phyloP scores from a whole-genome alignment of 2,329 filamentous ascomycete species.

The Phyllosticta citriasiana region DNA sequence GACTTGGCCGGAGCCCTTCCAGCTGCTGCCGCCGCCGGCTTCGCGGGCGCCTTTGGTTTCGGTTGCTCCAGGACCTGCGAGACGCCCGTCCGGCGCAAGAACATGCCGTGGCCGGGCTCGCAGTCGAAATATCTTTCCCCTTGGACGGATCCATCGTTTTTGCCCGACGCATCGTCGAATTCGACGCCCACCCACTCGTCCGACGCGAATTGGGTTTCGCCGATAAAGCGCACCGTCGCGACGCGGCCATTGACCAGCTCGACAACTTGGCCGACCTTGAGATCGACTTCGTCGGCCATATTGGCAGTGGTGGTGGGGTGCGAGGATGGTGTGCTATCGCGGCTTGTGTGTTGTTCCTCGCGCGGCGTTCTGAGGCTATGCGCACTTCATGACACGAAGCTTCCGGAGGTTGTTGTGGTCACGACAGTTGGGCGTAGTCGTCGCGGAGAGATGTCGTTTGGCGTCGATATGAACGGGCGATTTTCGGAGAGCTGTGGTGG shows the following conservation, averaged over 20 bases:
- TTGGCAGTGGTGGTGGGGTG: background rate
- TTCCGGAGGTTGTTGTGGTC: background rate
- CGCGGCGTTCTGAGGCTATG: background rate
- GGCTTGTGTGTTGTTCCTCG: background rate
- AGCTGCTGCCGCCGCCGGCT: conserved; percentile 4
- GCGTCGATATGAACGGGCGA: background rate
- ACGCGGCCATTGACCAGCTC: conserved; percentile 68
- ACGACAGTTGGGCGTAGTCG: background rate
- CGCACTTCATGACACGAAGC: conserved; percentile 5
- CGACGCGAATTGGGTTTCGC: conserved; percentile 65
- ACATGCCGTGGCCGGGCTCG: conserved; percentile 63
- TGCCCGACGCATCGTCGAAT: conserved; percentile 69
- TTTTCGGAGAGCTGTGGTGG: background rate
- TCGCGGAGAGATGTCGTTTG: background rate
- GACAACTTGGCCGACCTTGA: conserved; percentile 56
- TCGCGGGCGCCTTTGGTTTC: conserved; percentile 23
- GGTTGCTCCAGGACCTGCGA: conserved; percentile 38
- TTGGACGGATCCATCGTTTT: conserved; percentile 89
- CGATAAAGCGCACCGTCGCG: conserved; percentile 71
- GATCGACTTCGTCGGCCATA: conserved; percentile 2
- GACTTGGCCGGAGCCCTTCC: conserved; percentile 1
- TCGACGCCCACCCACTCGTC: conserved; percentile 89
- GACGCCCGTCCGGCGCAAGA: conserved; percentile 65
- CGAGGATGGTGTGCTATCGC: background rate
- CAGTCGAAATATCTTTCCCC: conserved; percentile 86